Evolutionary conservation across 176 grass and related monocot genomes (phyloP), one percentile per base, ranked within the genome.

Genomic region (Oryza brachyantha): DNA sequence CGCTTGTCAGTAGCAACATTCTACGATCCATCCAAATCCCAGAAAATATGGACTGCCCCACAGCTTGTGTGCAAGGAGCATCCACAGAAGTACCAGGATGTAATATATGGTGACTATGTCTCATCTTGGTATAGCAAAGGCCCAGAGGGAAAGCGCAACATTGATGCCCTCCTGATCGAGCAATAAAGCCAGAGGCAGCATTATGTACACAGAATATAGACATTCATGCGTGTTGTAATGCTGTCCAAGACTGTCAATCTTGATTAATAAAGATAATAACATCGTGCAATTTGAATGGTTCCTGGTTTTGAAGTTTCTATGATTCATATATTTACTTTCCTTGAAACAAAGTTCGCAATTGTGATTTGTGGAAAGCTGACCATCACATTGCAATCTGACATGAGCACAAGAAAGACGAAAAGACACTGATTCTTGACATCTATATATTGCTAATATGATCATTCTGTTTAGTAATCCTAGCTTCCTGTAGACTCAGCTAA

Each of bases 41-140:
- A 61, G 72, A 97, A 87, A 74, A 97, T 93, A 79, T 84, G 63
- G 68, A 89, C 91, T 75, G 86, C 91, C 7, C 86, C 68, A 7
- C 87, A 72, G 52, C 89, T 98, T 26, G 70, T 94, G 22, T 76
- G 82, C 46, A 34, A 83, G 61, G 72, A 88, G 10, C 58, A 76
- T 58, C 88, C 81, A 58, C 83, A 81, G 4, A 91, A 91, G 84
- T 97, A 93, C 26, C 54, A 9, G 59, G 91, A 90, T 43, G 85
- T 98, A n/a, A 66, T 98, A 14, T 98, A 98, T 59, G 95, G 95
- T 14, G 92, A 98, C 54, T 97, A 92, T 19, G 85, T 97, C 45
- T 94, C 88, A 27, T 94, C 91, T 10, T 97, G 95, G 95, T 98
- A 98, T 70, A 86, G 83, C 61, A 91, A 98, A 89, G 95, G 95